These are phyloP conservation scores for Talaromyces atroroseus DNA, from an alignment of 2,329 filamentous ascomycete species.

Conservation along the genomic window DNA sequence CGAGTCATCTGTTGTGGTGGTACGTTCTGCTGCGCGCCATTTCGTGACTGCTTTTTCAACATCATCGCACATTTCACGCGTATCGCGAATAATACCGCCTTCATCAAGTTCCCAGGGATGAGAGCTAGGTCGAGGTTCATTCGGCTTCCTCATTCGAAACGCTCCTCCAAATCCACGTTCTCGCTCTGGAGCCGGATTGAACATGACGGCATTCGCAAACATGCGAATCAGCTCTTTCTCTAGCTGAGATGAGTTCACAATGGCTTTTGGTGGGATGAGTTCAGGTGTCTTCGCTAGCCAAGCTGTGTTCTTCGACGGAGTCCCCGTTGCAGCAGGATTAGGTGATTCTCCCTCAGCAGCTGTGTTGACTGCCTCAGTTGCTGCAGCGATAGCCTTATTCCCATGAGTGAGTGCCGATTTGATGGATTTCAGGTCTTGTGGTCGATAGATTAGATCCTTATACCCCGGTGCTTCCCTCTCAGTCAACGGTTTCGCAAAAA, in stretches of 20 bases:
- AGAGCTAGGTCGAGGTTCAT: slow-evolving; percentile 30
- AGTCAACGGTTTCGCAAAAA: slow-evolving; percentile 70
- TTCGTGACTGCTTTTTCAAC: slow-evolving; percentile 73
- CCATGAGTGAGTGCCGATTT: slow-evolving; percentile 60
- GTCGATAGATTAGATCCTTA: slow-evolving; percentile 64
- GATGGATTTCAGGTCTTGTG: slow-evolving; percentile 73
- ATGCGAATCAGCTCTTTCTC: slow-evolving; percentile 93
- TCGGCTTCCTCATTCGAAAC: slow-evolving; percentile 49
- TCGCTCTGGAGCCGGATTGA: slow-evolving; percentile 75
- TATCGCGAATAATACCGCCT: slow-evolving; percentile 81
- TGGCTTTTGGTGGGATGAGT: slow-evolving; percentile 76
- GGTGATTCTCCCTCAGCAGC: slow-evolving; percentile 52
- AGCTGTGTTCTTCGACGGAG: slow-evolving; percentile 37
- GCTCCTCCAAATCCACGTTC: slow-evolving; percentile 63
- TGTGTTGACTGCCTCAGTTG: slow-evolving; percentile 59
- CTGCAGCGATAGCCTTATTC: slow-evolving; percentile 39
- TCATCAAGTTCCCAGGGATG: slow-evolving; percentile 67
- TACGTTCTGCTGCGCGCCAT: slow-evolving; percentile 65
- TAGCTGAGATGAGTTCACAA: slow-evolving; percentile 87
- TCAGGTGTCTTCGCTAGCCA: slow-evolving; percentile 60
- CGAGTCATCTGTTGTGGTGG: slow-evolving; percentile 33
- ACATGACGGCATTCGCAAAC: slow-evolving; percentile 98
- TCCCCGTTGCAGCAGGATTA: slow-evolving; percentile 22
- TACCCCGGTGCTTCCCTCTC: slow-evolving; percentile 73
- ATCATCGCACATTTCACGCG: slow-evolving; percentile 81